These are phyloP conservation scores for Lyophyllum decastes DNA, from an alignment of 768 basidiomycete genomes.

Conservation along the genomic window DNA sequence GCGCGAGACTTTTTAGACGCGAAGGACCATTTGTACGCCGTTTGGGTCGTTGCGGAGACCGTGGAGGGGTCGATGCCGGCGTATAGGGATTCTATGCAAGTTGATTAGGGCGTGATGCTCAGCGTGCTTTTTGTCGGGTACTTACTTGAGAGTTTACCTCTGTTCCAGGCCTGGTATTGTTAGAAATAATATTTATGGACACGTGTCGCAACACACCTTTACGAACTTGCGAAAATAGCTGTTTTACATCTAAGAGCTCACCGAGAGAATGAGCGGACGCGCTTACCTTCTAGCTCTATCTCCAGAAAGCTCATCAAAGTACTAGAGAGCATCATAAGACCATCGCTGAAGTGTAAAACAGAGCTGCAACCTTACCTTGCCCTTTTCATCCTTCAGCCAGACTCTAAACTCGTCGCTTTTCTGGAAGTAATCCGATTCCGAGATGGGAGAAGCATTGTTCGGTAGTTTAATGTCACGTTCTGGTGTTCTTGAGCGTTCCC, in stretches of 20 bases:
- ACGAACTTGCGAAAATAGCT: slow-evolving; percentile 95
- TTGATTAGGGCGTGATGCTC: neutral
- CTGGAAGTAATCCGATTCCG: slow-evolving; percentile 85
- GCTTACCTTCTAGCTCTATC: slow-evolving; percentile 77
- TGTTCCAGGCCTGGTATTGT: slow-evolving; percentile 71
- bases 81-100: slow-evolving; percentile 52
- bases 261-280: slow-evolving; percentile 12
- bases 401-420: slow-evolving; percentile 84
- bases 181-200: neutral
- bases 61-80: slow-evolving; percentile 57
- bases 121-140: slow-evolving; percentile 2
- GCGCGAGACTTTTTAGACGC: slow-evolving; percentile 63
- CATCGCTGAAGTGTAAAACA: neutral
- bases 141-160: slow-evolving; percentile 69
- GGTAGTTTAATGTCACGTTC: slow-evolving; percentile 51
- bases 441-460: slow-evolving; percentile 59
- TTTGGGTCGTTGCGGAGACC: slow-evolving; percentile 64
- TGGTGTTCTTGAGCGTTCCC: slow-evolving; percentile 30
- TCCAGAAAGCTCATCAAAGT: slow-evolving; percentile 83
- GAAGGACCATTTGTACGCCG: slow-evolving; percentile 89
- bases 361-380: slow-evolving; percentile 39
- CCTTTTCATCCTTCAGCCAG: slow-evolving; percentile 78
- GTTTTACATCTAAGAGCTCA: slow-evolving; percentile 30
- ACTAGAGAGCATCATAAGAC: slow-evolving; percentile 42
- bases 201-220: slow-evolving; percentile 47